Evolutionary conservation across 2,329 filamentous ascomycete genomes (phyloP), one percentile per base, ranked within the genome.

Genomic region (Juglanconis juglandina): DNA sequence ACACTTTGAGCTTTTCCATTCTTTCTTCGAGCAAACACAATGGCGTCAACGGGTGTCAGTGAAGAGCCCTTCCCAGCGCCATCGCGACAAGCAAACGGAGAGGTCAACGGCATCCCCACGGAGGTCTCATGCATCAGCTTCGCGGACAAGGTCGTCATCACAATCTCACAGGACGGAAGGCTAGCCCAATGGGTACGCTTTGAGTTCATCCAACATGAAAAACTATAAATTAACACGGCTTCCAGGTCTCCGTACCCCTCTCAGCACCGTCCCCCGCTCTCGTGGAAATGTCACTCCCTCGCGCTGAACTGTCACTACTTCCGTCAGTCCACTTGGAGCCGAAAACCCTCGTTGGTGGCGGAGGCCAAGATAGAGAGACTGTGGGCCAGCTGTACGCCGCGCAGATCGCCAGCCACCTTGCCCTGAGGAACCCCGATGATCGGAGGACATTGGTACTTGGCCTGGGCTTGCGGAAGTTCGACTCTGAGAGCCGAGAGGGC

Each of bases 91-190:
- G 80, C 79, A 13, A 79, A 80, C 1, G 87, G 88, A 3, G 71
- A 79, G 3, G 85, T 97, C 63, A 85, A 88, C 64, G 87, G 86
- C 35, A 73, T 88, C 30, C 73, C 81, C 41, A 98, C 95, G 1
- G 86, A 92, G 65, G 87, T 91, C 39, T 87, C 86, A 44, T 82
- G 82, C 10, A 79, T 92, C 57, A 85, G 81, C 68, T 98, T 98
- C 75, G 82, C 87, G 8, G 95, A 98, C 81, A 96, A 92, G 75
- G 92, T 99, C 68, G 77, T 99, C 68, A 79, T 99, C 64, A 97
- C 92, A 1, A 83, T 98, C 62, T 91, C 90, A 0, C 95, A 98
- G 76, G 85, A 88, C 63, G 94, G 93, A 6, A 85, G 88, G 61
- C 77, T 98, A 51, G 90, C 91, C 24, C 95, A 98, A 81, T 99